phyloP scores from a whole-genome alignment of 441 rosid species.

The Eutrema salsugineum region DNA sequence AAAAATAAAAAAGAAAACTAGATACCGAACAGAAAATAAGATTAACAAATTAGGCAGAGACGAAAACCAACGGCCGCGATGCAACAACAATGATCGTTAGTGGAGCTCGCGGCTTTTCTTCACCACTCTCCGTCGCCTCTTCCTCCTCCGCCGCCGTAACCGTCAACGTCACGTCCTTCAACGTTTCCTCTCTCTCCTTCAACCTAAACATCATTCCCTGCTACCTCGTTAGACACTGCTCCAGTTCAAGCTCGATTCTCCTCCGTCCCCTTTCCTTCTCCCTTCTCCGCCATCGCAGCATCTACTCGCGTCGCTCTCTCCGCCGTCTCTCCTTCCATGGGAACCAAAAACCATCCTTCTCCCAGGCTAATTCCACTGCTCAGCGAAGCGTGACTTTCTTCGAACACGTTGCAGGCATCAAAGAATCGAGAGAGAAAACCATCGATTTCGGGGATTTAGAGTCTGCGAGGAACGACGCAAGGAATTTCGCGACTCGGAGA shows the following conservation, averaged over 20 bases:
- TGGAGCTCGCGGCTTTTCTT: constrained; percentile 24
- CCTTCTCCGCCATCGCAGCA: constrained; percentile 24
- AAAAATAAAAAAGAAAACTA: background rate
- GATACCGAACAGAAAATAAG: background rate
- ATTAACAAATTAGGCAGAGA: background rate
- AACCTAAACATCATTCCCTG: constrained; percentile 16
- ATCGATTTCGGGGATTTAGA: constrained; percentile 32
- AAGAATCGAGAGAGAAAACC: constrained; percentile 10
- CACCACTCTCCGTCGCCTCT: constrained; percentile 21
- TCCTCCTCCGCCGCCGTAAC: constrained; percentile 8
- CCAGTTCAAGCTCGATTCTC: background rate
- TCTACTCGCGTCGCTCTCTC: constrained; percentile 2
- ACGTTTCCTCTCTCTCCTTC: constrained; percentile 1
- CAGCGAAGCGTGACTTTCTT: constrained; percentile 37
- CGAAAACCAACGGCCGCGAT: constrained; percentile 5
- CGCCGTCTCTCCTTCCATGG: background rate
- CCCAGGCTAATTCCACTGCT: background rate
- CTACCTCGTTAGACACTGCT: constrained; percentile 30
- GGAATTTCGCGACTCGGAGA: constrained; percentile 32
- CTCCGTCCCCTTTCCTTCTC: constrained; percentile 14
- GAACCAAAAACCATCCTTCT: background rate
- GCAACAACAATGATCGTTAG: constrained; percentile 31
- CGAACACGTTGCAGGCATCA: constrained; percentile 39
- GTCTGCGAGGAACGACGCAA: constrained; percentile 38
- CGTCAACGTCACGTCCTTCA: background rate